Evolutionary conservation across 345 rosid species (phyloP), one percentile per base, ranked within the genome.

Genomic region (Mallotus nudiflorus): DNA sequence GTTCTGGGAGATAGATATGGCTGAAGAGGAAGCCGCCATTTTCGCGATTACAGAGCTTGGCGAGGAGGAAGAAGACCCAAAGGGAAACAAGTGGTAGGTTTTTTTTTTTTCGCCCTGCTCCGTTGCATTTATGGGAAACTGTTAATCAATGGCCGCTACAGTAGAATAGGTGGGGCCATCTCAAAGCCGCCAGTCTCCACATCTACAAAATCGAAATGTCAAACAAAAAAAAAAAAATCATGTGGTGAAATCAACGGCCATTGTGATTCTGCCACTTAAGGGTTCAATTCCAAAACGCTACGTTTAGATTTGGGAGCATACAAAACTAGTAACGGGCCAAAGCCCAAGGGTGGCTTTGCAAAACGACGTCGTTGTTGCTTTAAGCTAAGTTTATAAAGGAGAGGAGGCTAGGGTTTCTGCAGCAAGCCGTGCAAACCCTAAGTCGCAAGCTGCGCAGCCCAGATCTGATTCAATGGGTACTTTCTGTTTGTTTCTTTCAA

Each of bases 1-100:
- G 66, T 69, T 80, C 29, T 22, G 64, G 3, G 74, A 27, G 50
- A 67, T 64, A 52, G 80, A n/a, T 9, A 76, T 33, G 56, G 84
- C 57, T 60, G 85, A 35, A 42, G 40, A 37, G 29, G 50, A 20
- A 10, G 53, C 25, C 44, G 71, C 71, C 77, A 58, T 66, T 39
- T 49, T 50, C 48, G 29, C 19, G 9, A 22, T 22, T 2, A 0
- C 20, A 0, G 48, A 4, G n/a, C n/a, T n/a, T n/a, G n/a, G n/a
- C n/a, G n/a, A n/a, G n/a, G n/a, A n/a, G n/a, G n/a, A n/a, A n/a
- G n/a, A n/a, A n/a, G n/a, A n/a, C n/a, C n/a, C n/a, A n/a, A n/a
- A n/a, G n/a, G n/a, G n/a, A n/a, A n/a, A n/a, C n/a, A n/a, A n/a
- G n/a, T n/a, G n/a, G 8, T 13, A 27, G 67, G 39, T 9, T 28